A percentile compares a stretch with the other conserved stretches of the same genome.
Conservation (phyloP, 768 basidiomycete genomes). For the Russula brevipes region DNA sequence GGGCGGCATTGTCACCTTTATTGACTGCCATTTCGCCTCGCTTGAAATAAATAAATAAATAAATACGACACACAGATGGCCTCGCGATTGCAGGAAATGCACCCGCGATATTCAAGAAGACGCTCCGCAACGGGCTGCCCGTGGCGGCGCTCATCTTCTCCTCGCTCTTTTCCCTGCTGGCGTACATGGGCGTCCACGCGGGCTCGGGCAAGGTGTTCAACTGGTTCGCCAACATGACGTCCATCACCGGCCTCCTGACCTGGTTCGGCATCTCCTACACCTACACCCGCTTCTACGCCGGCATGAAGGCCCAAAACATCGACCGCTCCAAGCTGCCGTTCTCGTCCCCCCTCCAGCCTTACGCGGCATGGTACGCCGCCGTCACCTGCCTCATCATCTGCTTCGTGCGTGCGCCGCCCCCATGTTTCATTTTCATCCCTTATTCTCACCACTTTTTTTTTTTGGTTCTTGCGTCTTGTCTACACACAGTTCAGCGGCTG, state of each 20-base stretch:
- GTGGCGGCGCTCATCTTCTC: slow-evolving; percentile 65
- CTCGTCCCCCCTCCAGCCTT: slow-evolving; percentile 61
- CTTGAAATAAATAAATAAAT: too few species aligned
- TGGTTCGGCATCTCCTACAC: slow-evolving; percentile 47
- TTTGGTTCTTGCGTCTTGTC: too few species aligned
- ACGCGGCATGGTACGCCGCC: slow-evolving; percentile 53
- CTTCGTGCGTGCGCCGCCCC: slow-evolving; percentile 43
- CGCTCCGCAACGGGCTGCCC: slow-evolving; percentile 71
- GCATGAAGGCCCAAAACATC: slow-evolving; percentile 74
- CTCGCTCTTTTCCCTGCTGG: slow-evolving; percentile 60
- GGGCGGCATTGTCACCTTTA: too few species aligned
- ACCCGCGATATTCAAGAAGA: slow-evolving; percentile 68
- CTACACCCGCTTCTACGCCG: slow-evolving; percentile 73
- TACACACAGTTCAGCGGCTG: slow-evolving; percentile 43
- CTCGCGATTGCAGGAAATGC: slow-evolving; percentile 77
- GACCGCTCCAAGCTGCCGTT: slow-evolving; percentile 70
- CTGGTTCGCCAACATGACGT: slow-evolving; percentile 64
- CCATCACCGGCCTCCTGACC: slow-evolving; percentile 45
- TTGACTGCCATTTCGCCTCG: too few species aligned
- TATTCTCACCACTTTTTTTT: too few species aligned
- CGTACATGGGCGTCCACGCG: slow-evolving; percentile 70
- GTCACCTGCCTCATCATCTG: slow-evolving; percentile 44
- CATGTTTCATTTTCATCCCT: too few species aligned
- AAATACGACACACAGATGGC: slow-evolving; percentile 53
- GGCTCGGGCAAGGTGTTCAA: slow-evolving; percentile 70